A percentile compares a stretch with the other conserved stretches of the same genome.
Evolutionary conservation across 2,329 filamentous ascomycete genomes (phyloP).

Genomic region (Microsporum canis): DNA sequence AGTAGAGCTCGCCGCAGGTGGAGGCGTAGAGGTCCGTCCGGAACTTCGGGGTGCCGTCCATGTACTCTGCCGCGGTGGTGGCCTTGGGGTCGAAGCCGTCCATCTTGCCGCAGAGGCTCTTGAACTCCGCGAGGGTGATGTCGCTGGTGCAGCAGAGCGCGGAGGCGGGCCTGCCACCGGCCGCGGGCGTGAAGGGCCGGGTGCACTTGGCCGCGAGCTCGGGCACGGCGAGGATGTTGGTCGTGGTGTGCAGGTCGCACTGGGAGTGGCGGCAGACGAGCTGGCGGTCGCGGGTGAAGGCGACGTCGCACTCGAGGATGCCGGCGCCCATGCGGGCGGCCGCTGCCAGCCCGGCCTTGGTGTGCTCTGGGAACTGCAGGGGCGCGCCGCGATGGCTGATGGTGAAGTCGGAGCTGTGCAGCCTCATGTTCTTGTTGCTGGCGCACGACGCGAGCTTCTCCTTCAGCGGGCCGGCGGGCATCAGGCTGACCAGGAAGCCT

Average conservation of each 20-base stretch:
- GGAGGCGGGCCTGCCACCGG: conserved; percentile 41
- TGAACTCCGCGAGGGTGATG: conserved; percentile 57
- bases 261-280: conserved; percentile 59
- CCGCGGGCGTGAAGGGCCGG: conserved; percentile 48
- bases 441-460: conserved; percentile 46
- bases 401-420: conserved; percentile 45
- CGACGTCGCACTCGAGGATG: conserved; percentile 56
- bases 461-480: conserved; percentile 51
- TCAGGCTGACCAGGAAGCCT: conserved; percentile 52
- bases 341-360: conserved; percentile 47
- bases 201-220: conserved; percentile 55
- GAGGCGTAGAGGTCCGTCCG: conserved; percentile 52
- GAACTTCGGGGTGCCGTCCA: conserved; percentile 49
- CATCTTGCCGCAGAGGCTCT: conserved; percentile 59
- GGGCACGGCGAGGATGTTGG: conserved; percentile 52
- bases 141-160: conserved; percentile 63
- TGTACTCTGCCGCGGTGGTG: conserved; percentile 47
- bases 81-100: conserved; percentile 51
- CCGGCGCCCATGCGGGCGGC: conserved; percentile 58
- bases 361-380: conserved; percentile 55
- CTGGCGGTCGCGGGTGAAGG: conserved; percentile 53
- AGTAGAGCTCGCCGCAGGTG: conserved; percentile 49
- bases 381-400: conserved; percentile 54
- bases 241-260: conserved; percentile 58
- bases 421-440: conserved; percentile 36